Percentiles rank a stretch among this genome's conserved stretches.
phyloP scores from a whole-genome alignment of 75 land plant genomes.

The Picea glauca region DNA sequence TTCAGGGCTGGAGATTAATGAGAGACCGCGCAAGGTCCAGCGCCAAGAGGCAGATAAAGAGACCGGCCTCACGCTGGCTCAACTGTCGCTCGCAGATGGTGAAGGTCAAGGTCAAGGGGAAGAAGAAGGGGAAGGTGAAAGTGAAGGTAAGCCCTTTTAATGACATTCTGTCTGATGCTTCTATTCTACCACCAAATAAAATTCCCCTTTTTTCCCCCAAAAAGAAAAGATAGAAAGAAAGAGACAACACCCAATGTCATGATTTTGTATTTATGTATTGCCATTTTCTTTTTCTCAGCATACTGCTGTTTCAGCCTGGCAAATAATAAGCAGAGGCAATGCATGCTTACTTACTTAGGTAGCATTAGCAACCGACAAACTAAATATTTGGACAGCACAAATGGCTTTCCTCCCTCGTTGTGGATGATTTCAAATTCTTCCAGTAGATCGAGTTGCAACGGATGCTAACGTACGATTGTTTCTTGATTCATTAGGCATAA shows the following conservation, averaged over 20 bases:
- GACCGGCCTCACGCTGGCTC: too few relatives aligned
- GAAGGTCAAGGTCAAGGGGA: too few relatives aligned
- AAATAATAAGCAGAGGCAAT: neutral
- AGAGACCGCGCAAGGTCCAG: slow-evolving; percentile 43
- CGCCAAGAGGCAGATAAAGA: too few relatives aligned
- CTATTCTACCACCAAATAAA: neutral
- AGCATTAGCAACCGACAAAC: too few relatives aligned
- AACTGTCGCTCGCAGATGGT: too few relatives aligned
- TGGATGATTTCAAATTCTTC: too few relatives aligned
- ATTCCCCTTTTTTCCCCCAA: neutral
- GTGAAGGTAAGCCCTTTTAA: neutral
- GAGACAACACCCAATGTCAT: neutral
- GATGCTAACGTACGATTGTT: too few relatives aligned
- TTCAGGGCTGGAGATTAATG: slow-evolving; percentile 62
- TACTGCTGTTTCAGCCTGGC: neutral
- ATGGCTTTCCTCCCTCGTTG: too few relatives aligned
- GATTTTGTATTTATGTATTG: neutral
- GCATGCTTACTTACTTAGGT: neutral
- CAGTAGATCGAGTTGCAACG: too few relatives aligned
- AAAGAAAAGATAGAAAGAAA: neutral
- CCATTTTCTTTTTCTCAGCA: neutral
- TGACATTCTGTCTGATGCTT: neutral
- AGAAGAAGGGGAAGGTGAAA: neutral
- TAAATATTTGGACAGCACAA: too few relatives aligned
- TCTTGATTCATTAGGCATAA: too few relatives aligned